Conservation (phyloP, 2,329 filamentous ascomycete species). For the Paecilomyces sp. region DNA sequence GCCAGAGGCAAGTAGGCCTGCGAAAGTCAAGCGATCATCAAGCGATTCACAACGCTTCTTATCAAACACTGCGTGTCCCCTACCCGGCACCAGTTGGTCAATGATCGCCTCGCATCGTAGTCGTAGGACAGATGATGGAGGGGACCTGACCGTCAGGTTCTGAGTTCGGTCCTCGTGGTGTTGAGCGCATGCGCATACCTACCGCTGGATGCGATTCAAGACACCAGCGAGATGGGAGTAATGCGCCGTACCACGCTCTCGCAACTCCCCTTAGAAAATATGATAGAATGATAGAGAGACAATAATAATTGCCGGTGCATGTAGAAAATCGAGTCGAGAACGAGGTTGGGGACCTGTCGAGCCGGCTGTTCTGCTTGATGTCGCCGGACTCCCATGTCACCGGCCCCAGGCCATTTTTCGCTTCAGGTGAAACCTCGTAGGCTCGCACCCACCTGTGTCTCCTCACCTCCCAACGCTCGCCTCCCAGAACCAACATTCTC, state of each 20-base stretch:
- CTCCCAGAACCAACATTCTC: slow-evolving; percentile 11
- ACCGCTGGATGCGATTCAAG: slow-evolving; percentile 3
- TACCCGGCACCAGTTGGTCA: neutral
- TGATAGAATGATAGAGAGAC: neutral
- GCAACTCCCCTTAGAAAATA: neutral
- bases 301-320: neutral
- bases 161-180: neutral
- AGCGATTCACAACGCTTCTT: neutral
- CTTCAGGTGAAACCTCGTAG: slow-evolving; percentile 36
- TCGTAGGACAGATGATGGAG: neutral
- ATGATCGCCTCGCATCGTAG: neutral
- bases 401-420: slow-evolving; percentile 27
- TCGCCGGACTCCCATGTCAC: slow-evolving; percentile 22
- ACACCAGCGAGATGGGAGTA: neutral
- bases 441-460: slow-evolving; percentile 21
- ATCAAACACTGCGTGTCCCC: neutral
- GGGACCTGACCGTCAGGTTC: neutral
- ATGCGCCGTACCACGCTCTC: neutral
- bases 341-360: slow-evolving; percentile 9
- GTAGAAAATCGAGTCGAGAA: slow-evolving; percentile 3
- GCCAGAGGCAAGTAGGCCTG: neutral
- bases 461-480: slow-evolving; percentile 13
- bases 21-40: neutral
- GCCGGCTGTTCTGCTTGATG: slow-evolving; percentile 1
- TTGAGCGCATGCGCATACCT: slow-evolving; percentile 2